Conservation (phyloP, 176 grass and related monocot species). For the Musa itinerans region DNA sequence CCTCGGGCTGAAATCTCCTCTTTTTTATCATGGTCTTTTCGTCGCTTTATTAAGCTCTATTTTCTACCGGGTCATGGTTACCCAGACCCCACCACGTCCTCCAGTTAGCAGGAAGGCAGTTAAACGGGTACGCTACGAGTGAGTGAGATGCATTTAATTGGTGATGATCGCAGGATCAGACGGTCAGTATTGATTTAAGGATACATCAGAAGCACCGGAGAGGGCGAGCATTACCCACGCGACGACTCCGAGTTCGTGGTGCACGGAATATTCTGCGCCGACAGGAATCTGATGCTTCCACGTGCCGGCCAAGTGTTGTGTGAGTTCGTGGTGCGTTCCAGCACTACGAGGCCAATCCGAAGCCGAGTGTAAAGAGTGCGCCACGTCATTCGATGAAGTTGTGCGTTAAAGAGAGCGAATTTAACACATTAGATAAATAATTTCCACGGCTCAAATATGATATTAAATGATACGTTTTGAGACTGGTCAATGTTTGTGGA, state of each 20-base stretch:
- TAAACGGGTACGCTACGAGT: not conserved
- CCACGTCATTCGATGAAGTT: too few species aligned
- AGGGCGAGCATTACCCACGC: not conserved
- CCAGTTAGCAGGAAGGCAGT: not conserved
- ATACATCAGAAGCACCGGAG: not conserved
- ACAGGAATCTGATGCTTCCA: too few species aligned
- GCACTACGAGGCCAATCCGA: too few species aligned
- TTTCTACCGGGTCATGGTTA: not conserved
- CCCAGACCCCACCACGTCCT: not conserved
- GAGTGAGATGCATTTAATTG: not conserved
- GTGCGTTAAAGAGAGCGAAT: too few species aligned
- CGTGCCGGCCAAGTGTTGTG: too few species aligned
- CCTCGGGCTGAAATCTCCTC: not conserved
- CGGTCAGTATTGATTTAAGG: not conserved
- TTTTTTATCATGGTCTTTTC: not conserved
- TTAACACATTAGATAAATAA: too few species aligned
- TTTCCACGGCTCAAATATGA: too few species aligned
- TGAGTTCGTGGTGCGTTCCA: too few species aligned
- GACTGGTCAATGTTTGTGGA: too few species aligned
- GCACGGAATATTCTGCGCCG: not conserved
- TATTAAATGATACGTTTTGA: too few species aligned
- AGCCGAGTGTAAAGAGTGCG: too few species aligned
- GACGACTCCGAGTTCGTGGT: not conserved
- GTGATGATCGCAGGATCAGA: not conserved
- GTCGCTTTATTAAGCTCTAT: not conserved